Percentiles rank a stretch among this genome's conserved stretches.
Conservation (phyloP, 2,329 filamentous ascomycete species). For the Macroventuria anomochaeta region DNA sequence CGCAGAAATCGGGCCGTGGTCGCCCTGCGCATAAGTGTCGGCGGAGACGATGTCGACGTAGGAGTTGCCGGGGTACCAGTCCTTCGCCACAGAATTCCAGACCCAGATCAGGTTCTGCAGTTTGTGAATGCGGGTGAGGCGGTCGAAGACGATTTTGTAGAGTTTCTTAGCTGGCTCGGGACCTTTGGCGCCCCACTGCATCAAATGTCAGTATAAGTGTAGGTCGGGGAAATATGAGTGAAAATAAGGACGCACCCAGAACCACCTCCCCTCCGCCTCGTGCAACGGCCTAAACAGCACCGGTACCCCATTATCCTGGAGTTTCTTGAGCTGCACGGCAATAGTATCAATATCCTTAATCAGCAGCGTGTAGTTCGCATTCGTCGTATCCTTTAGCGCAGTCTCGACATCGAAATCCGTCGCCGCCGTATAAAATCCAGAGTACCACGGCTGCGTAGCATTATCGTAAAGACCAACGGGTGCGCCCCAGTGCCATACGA, state of each 20-base stretch:
- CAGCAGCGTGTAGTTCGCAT: conserved; percentile 57
- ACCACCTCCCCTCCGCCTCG: conserved; percentile 60
- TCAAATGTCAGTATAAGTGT: not conserved
- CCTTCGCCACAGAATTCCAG: conserved; percentile 56
- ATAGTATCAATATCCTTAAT: conserved; percentile 59
- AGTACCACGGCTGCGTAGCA: conserved; percentile 55
- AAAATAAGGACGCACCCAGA: too few relatives aligned
- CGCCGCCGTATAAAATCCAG: conserved; percentile 59
- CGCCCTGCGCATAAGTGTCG: conserved; percentile 55
- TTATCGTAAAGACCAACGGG: conserved; percentile 57
- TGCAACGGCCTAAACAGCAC: conserved; percentile 58
- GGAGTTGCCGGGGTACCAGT: conserved; percentile 58
- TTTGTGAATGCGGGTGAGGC: conserved; percentile 53
- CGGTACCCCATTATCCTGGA: conserved; percentile 54
- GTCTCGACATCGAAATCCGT: conserved; percentile 57
- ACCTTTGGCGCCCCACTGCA: conserved; percentile 56
- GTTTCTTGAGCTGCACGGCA: conserved; percentile 54
- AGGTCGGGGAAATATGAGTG: too few relatives aligned
- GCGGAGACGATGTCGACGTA: conserved; percentile 57
- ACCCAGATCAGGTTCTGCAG: conserved; percentile 60
- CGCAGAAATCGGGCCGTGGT: conserved; percentile 54
- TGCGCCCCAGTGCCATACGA: conserved; percentile 60
- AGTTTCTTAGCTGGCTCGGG: conserved; percentile 56
- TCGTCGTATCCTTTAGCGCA: conserved; percentile 52
- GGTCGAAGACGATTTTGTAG: conserved; percentile 53